A percentile compares a stretch with the other conserved stretches of the same genome.
These are phyloP conservation scores for Penicillium silybi DNA, from an alignment of 495 filamentous ascomycete species.

Conservation along the genomic window DNA sequence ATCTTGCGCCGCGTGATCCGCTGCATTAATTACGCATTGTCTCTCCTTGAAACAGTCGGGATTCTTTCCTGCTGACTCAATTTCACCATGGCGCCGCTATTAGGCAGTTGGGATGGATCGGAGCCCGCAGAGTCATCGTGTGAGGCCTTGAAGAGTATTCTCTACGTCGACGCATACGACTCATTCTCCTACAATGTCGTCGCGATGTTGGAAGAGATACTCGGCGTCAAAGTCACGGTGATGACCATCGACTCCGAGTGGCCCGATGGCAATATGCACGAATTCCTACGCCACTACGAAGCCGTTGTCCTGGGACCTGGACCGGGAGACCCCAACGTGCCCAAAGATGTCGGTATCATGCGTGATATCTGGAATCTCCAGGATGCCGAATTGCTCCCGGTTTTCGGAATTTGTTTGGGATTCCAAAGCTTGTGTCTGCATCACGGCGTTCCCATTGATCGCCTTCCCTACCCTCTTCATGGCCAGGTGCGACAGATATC, in stretches of 20 bases:
- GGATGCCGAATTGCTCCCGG: constrained; percentile 57
- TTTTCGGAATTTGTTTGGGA: constrained; percentile 87
- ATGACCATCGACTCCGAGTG: constrained; percentile 65
- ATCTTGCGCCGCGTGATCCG: not conserved
- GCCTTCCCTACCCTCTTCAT: constrained; percentile 67
- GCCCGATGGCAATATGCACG: constrained; percentile 37
- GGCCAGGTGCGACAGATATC: constrained; percentile 68
- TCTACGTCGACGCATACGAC: constrained; percentile 92
- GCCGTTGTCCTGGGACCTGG: constrained; percentile 80
- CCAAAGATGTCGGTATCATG: constrained; percentile 74
- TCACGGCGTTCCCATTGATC: constrained; percentile 61
- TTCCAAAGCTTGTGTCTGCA: constrained; percentile 77
- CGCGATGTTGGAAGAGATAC: constrained; percentile 62
- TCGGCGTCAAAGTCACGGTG: constrained; percentile 62
- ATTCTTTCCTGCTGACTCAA: not conserved
- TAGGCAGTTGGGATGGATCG: constrained; percentile 26
- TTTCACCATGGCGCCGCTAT: constrained; percentile 33
- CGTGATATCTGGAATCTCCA: constrained; percentile 67
- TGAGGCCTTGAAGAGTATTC: constrained; percentile 46
- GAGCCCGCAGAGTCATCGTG: constrained; percentile 1
- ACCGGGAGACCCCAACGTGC: constrained; percentile 59
- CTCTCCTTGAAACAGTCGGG: not conserved
- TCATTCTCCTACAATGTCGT: constrained; percentile 95
- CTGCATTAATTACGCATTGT: not conserved
- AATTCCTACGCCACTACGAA: constrained; percentile 58